phyloP scores from a whole-genome alignment of 257 asterid genomes.

The Pogostemon cablin region DNA sequence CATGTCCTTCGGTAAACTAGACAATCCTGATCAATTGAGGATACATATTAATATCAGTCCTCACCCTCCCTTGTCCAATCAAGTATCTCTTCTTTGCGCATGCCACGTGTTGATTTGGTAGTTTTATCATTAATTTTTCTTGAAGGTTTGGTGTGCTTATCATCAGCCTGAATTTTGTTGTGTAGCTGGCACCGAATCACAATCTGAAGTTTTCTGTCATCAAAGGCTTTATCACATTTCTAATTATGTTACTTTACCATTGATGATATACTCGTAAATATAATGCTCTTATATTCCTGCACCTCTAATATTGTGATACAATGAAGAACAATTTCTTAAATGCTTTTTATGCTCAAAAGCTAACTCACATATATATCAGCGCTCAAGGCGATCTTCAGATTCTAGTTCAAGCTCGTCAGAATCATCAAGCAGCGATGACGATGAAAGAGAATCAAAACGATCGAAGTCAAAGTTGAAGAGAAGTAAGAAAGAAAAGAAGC shows the following conservation, averaged over 20 bases:
- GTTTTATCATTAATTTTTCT: neutral
- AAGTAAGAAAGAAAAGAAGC: slow-evolving; percentile 74
- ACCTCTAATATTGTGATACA: neutral
- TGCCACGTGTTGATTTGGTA: neutral
- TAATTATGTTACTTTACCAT: neutral
- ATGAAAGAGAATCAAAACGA: slow-evolving; percentile 64
- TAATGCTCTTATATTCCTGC: neutral
- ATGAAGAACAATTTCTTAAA: neutral
- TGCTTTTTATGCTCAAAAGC: slow-evolving; percentile 12
- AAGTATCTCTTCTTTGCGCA: no score
- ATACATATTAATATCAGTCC: no score
- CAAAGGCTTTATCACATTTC: neutral
- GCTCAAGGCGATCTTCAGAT: slow-evolving; percentile 65
- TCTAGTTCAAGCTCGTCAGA: slow-evolving; percentile 73
- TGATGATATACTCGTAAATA: neutral
- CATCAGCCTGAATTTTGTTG: neutral
- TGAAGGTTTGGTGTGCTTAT: neutral
- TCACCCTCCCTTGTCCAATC: no score
- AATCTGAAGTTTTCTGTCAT: neutral
- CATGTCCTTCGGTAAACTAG: no score
- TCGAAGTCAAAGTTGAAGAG: slow-evolving; percentile 67
- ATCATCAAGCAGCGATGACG: slow-evolving; percentile 71
- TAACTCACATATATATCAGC: slow-evolving; percentile 41
- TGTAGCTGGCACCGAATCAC: neutral
- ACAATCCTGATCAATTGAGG: no score